phyloP scores from a whole-genome alignment of 345 rosid species.

The Gossypium mustelinum region DNA sequence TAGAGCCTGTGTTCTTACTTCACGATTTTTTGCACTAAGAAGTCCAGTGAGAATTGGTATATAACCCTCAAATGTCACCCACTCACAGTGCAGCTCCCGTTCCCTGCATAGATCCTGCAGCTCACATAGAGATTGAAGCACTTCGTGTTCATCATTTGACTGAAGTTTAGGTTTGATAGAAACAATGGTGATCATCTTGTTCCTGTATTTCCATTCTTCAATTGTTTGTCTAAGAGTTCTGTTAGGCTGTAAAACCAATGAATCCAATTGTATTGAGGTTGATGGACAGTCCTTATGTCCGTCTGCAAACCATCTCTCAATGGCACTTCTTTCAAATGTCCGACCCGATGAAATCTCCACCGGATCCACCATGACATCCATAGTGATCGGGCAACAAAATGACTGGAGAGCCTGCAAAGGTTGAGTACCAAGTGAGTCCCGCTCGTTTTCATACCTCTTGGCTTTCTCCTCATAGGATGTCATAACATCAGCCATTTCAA shows the following conservation, averaged over 20 bases:
- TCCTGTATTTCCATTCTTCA: slow-evolving; percentile 28
- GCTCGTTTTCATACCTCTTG: slow-evolving; percentile 9
- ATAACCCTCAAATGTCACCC: slow-evolving; percentile 20
- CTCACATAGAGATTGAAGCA: slow-evolving; percentile 20
- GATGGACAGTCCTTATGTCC: slow-evolving; percentile 24
- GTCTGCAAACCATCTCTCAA: slow-evolving; percentile 26
- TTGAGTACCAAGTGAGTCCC: slow-evolving; percentile 19
- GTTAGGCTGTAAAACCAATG: slow-evolving; percentile 22
- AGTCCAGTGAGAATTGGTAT: slow-evolving; percentile 18
- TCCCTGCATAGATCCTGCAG: slow-evolving; percentile 23
- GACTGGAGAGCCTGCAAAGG: slow-evolving; percentile 23
- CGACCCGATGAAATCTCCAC: slow-evolving; percentile 28
- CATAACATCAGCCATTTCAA: slow-evolving; percentile 24
- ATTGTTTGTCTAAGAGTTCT: slow-evolving; percentile 23
- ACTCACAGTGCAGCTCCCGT: slow-evolving; percentile 18
- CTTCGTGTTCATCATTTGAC: slow-evolving; percentile 23
- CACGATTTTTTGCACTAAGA: slow-evolving; percentile 22
- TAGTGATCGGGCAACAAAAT: slow-evolving; percentile 28
- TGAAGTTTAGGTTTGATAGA: slow-evolving; percentile 26
- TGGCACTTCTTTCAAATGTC: slow-evolving; percentile 27
- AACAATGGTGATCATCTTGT: slow-evolving; percentile 24
- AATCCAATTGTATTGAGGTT: slow-evolving; percentile 13
- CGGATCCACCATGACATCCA: slow-evolving; percentile 27
- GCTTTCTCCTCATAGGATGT: slow-evolving; percentile 23
- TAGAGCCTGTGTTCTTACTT: slow-evolving; percentile 23